Conservation (phyloP, 2,329 filamentous ascomycete genomes). For the Scedosporium apiospermum region DNA sequence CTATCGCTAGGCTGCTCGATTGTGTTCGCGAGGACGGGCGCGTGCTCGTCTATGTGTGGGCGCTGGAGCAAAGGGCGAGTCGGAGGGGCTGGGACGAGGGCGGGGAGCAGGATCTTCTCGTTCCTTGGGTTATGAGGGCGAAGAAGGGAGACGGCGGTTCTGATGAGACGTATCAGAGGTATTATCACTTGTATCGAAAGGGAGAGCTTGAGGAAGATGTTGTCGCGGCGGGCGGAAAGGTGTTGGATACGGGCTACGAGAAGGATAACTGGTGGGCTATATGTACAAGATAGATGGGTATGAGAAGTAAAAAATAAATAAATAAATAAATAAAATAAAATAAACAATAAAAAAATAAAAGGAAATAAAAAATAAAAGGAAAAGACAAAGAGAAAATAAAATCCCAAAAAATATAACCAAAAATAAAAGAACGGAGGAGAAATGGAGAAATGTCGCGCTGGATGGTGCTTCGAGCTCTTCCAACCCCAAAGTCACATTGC, state of each 20-base stretch:
- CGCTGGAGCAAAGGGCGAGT: slow-evolving; percentile 80
- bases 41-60: slow-evolving; percentile 87
- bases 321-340: slow-evolving; percentile 5
- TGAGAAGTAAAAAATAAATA: slow-evolving; percentile 2
- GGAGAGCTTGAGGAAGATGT: slow-evolving; percentile 83
- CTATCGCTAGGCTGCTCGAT: slow-evolving; percentile 60
- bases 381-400: not conserved
- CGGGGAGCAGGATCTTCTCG: slow-evolving; percentile 81
- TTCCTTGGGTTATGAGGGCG: slow-evolving; percentile 74
- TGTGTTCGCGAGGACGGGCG: slow-evolving; percentile 53
- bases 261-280: slow-evolving; percentile 98
- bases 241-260: slow-evolving; percentile 81
- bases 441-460: not conserved
- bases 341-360: too few relatives aligned
- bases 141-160: slow-evolving; percentile 2
- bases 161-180: slow-evolving; percentile 67
- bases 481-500: too few relatives aligned
- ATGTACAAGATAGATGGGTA: slow-evolving; percentile 14
- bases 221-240: slow-evolving; percentile 58
- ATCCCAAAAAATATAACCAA: not conserved
- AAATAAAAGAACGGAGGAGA: not conserved
- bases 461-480: too few relatives aligned
- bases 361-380: slow-evolving; percentile 4
- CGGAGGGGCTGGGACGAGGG: slow-evolving; percentile 81
- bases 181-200: slow-evolving; percentile 85